These are phyloP conservation scores for Lignosus rhinocerotis DNA, from an alignment of 1,284 basidiomycete genomes.

Conservation along the genomic window DNA sequence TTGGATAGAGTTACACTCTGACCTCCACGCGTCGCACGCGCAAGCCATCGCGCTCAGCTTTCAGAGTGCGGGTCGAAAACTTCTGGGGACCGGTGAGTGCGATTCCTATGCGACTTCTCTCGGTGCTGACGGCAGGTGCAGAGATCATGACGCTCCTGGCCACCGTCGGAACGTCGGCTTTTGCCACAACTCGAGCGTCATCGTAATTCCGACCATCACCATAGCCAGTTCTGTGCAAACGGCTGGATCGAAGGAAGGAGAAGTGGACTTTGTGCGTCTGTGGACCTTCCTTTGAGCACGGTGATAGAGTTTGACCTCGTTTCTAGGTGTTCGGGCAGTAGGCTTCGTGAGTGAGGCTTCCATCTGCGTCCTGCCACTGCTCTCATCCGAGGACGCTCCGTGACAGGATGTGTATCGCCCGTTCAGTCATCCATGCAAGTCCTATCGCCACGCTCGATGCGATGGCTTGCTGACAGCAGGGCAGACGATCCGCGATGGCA, in stretches of 20 bases:
- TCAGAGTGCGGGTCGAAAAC: constrained; percentile 54
- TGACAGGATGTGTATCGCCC: constrained; percentile 28
- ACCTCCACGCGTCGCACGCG: constrained; percentile 15
- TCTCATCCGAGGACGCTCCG: background rate
- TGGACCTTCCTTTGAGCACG: background rate
- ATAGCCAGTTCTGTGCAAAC: constrained; percentile 27
- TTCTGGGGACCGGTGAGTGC: constrained; percentile 46
- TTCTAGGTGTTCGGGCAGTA: constrained; percentile 36
- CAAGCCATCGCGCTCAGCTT: constrained; percentile 58
- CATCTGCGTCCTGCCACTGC: constrained; percentile 42
- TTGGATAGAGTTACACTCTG: constrained; percentile 1
- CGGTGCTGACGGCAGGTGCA: background rate
- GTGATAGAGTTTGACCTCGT: constrained; percentile 36
- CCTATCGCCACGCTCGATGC: background rate
- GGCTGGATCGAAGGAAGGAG: constrained; percentile 49
- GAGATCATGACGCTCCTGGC: constrained; percentile 37
- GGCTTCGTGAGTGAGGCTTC: constrained; percentile 21
- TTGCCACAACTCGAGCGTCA: background rate
- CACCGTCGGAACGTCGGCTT: constrained; percentile 49
- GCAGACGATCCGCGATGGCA: constrained; percentile 40
- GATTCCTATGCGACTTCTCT: background rate
- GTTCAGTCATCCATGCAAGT: constrained; percentile 26
- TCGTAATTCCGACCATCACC: background rate
- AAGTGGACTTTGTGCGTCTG: constrained; percentile 49
- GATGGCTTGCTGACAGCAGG: background rate